phyloP scores from a whole-genome alignment of 2,329 filamentous ascomycete genomes.

The Epichloe bromicola region DNA sequence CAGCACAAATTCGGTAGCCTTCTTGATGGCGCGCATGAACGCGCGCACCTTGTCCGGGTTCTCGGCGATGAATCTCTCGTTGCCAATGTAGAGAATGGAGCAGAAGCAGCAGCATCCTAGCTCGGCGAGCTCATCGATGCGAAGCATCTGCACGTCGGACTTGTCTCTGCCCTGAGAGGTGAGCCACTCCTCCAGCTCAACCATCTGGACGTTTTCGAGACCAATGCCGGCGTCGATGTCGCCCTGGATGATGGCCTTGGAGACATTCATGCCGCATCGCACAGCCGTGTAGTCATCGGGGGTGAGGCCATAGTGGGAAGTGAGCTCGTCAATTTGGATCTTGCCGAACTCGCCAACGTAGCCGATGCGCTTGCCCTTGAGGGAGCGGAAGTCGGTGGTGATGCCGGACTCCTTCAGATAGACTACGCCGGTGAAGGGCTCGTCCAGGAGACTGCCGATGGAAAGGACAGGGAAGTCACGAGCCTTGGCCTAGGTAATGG shows the following conservation, averaged over 20 bases:
- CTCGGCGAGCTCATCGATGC: constrained; percentile 68
- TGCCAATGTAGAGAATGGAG: constrained; percentile 68
- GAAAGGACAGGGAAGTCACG: constrained; percentile 61
- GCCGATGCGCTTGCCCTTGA: constrained; percentile 65
- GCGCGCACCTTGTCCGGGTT: constrained; percentile 52
- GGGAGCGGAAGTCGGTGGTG: constrained; percentile 59
- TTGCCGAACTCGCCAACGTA: constrained; percentile 74
- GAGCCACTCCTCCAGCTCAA: constrained; percentile 69
- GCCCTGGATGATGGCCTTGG: constrained; percentile 60
- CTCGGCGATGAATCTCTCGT: constrained; percentile 53
- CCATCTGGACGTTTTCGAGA: constrained; percentile 74
- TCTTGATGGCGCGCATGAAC: constrained; percentile 63
- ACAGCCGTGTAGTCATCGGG: constrained; percentile 62
- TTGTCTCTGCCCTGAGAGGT: constrained; percentile 46
- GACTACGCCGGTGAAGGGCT: constrained; percentile 68
- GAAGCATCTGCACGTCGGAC: constrained; percentile 64
- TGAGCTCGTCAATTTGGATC: constrained; percentile 74
- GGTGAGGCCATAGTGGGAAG: constrained; percentile 63
- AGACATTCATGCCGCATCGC: constrained; percentile 71
- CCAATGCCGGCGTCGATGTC: constrained; percentile 64
- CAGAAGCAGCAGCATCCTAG: constrained; percentile 78
- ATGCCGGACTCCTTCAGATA: constrained; percentile 65
- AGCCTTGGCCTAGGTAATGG: constrained; percentile 48
- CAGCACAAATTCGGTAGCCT: constrained; percentile 60
- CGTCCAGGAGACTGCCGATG: constrained; percentile 62